phyloP scores from a whole-genome alignment of 768 basidiomycete genomes.

The Termitomyces sp. region DNA sequence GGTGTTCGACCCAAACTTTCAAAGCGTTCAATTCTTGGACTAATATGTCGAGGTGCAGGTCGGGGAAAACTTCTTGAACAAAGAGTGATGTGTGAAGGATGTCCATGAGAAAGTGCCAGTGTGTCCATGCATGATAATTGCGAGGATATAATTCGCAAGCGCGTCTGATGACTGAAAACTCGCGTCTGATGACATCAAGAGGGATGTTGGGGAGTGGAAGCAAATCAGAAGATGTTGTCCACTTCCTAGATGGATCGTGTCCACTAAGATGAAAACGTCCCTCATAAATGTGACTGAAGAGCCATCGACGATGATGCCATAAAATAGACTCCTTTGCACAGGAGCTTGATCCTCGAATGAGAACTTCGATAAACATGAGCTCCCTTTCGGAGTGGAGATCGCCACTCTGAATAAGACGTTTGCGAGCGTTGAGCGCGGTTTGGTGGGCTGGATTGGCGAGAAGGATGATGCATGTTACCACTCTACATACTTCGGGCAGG shows the following conservation, averaged over 20 bases:
- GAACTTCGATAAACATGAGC: slow-evolving; percentile 36
- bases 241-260: slow-evolving; percentile 8
- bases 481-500: slow-evolving; percentile 13
- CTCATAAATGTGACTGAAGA: slow-evolving; percentile 33
- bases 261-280: slow-evolving; percentile 5
- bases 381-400: slow-evolving; percentile 37
- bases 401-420: slow-evolving; percentile 38
- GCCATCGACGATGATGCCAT: slow-evolving; percentile 71
- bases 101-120: slow-evolving; percentile 47
- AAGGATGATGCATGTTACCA: slow-evolving; percentile 44
- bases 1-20: slow-evolving; percentile 51
- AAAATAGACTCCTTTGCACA: slow-evolving; percentile 61
- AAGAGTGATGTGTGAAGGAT: slow-evolving; percentile 17
- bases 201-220: slow-evolving; percentile 28
- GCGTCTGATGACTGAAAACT: slow-evolving; percentile 39
- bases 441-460: slow-evolving; percentile 66
- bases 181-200: slow-evolving; percentile 30
- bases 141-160: slow-evolving; percentile 62
- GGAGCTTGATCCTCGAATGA: slow-evolving; percentile 45
- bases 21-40: slow-evolving; percentile 29
- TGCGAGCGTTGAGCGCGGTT: slow-evolving; percentile 59
- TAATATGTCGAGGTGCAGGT: slow-evolving; percentile 27
- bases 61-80: slow-evolving; percentile 11
- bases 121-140: slow-evolving; percentile 72
- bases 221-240: slow-evolving; percentile 21